Conservation (phyloP, 805 yeast species). For the Isabelozyma rhagii region DNA sequence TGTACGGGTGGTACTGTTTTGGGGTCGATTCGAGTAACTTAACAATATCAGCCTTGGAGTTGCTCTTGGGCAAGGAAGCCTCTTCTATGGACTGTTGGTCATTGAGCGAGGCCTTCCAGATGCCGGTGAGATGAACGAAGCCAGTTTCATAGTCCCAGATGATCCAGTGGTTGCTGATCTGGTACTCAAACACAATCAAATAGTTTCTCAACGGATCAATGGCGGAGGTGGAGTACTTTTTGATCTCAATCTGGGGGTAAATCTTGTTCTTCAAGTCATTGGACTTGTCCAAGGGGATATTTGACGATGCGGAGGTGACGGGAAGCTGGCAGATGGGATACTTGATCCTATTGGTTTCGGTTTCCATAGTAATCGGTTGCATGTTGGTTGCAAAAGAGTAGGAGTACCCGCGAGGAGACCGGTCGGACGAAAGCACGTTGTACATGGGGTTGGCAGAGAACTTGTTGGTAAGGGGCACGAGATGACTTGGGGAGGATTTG, state of each 20-base stretch:
- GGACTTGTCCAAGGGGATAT: conserved; percentile 5
- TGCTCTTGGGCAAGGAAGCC: conserved; percentile 6
- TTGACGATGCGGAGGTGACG: background rate
- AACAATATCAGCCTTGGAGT: conserved; percentile 71
- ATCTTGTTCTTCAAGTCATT: conserved; percentile 5
- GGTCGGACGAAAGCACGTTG: background rate
- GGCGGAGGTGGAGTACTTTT: conserved; percentile 64
- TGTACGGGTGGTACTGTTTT: conserved; percentile 52
- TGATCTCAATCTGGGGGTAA: conserved; percentile 21
- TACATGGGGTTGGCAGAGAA: background rate
- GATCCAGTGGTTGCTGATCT: conserved; percentile 66
- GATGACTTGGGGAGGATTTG: too few species aligned
- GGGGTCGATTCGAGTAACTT: conserved; percentile 66
- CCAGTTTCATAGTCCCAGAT: conserved; percentile 88
- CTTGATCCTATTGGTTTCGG: conserved; percentile 3
- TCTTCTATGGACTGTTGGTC: conserved; percentile 4
- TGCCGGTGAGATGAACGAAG: conserved; percentile 81
- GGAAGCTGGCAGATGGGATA: conserved; percentile 10
- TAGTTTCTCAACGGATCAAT: conserved; percentile 64
- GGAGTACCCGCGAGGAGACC: background rate
- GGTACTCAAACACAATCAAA: conserved; percentile 70
- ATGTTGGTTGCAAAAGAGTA: background rate
- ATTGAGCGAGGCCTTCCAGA: conserved; percentile 61
- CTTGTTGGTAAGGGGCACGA: background rate
- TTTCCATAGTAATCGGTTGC: background rate